Base-by-base conservation (phyloP, 2,329 filamentous ascomycete species). In the Coniochaeta sp. region DNA sequence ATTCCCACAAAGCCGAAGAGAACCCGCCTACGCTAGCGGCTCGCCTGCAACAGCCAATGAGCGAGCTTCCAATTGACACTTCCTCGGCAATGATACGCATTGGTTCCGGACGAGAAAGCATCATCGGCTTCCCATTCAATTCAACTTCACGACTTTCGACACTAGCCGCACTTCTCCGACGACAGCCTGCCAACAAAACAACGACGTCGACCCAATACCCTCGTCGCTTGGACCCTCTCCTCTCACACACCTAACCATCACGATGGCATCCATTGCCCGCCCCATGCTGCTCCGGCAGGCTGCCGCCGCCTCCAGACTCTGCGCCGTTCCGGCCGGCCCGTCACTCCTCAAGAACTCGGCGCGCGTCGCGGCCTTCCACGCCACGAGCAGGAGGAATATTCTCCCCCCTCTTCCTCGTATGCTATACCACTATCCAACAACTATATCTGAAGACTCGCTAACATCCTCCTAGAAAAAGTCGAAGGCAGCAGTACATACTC, bases 361-460 rank as follows among this genome's bases (percentile, higher is more conserved):
- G 60, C 77, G 83, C 69, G 77, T 85, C 62, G 86, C 91, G 59
- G 85, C 88, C 61, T 96, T 99, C 81, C 91, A 96, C 72, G 89
- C 86, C 64, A 89, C 89, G 38, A 79, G 83, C 71, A 81, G 82
- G 72, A 81, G 82, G 70, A 78, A 79, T 66, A 86, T 92, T 65
- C 79, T 99, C 53, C 90, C 92, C 54, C 85, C 91, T 52, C 81
- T 87, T 59, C 91, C 91, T 64, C 94, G 91, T 94, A 77, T 73
- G 87, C 80, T 32, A 28, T n/a, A n/a, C 48, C 48, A 20, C 53
- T 8, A 14, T 12, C 20, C 48, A 31, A 45, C 45, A 24, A 32
- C 45, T 32, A 42, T 7, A 32, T 10, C n/a, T 49, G 59, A 66
- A 80, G 84, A 75, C 81, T 65, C 47, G 55, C 55, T 61, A 52